phyloP scores from a whole-genome alignment of 345 rosid genomes.

The Cardamine occulta region DNA sequence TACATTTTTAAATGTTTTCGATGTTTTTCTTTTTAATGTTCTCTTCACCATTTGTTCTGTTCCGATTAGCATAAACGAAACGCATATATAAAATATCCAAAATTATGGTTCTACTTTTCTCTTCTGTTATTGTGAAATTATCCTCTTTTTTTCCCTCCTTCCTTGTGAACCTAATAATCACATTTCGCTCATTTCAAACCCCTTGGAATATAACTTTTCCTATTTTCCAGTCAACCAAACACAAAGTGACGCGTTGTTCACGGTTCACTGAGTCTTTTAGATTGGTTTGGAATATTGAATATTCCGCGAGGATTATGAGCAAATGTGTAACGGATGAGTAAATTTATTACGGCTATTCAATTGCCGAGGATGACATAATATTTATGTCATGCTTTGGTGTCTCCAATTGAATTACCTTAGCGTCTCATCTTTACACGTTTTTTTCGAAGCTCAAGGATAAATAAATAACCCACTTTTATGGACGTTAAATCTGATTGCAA shows the following conservation, averaged over 20 bases:
- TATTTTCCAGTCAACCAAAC: constrained; percentile 6
- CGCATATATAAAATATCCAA: constrained; percentile 9
- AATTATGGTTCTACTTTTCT: constrained; percentile 1
- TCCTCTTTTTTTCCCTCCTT: background rate
- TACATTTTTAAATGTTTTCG: background rate
- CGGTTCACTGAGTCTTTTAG: background rate
- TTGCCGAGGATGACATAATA: background rate
- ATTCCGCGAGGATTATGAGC: background rate
- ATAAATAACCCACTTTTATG: constrained; percentile 15
- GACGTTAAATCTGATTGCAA: constrained; percentile 3
- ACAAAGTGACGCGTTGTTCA: constrained; percentile 25
- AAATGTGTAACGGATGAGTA: constrained; percentile 23
- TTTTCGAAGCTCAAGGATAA: background rate
- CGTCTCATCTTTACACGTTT: background rate
- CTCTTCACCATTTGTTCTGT: background rate
- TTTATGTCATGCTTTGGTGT: constrained; percentile 35
- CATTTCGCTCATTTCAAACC: background rate
- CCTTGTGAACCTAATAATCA: background rate
- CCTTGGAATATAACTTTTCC: background rate
- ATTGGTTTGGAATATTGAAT: constrained; percentile 6
- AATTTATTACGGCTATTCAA: constrained; percentile 13
- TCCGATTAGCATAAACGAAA: background rate
- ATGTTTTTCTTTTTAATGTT: background rate
- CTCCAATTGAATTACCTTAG: background rate
- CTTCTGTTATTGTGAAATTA: background rate